Conservation (phyloP, 2,329 filamentous ascomycete species). For the Didymella exigua region DNA sequence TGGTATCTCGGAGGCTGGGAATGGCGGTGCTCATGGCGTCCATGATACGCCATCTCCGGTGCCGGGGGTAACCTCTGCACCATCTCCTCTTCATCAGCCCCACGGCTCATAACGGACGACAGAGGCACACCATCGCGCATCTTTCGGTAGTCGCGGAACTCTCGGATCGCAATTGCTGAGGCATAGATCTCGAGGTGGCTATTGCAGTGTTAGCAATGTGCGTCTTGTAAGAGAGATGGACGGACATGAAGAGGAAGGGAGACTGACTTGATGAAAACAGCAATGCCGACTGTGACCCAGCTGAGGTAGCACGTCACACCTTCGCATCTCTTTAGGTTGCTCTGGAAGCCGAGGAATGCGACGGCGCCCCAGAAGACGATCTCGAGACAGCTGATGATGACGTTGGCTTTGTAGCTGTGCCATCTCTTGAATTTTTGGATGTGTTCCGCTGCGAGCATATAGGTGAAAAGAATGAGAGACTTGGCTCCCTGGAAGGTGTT, state of each 20-base stretch:
- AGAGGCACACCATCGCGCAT: slow-evolving; percentile 17
- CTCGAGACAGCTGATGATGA: slow-evolving; percentile 51
- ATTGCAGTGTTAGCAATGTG: not conserved
- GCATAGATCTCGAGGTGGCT: slow-evolving; percentile 13
- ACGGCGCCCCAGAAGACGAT: slow-evolving; percentile 52
- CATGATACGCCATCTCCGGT: not conserved
- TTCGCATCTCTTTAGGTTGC: slow-evolving; percentile 22
- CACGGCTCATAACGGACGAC: slow-evolving; percentile 36
- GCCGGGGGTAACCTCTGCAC: not conserved
- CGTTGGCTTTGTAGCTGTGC: slow-evolving; percentile 50
- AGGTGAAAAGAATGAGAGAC: slow-evolving; percentile 50
- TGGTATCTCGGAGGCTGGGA: not conserved
- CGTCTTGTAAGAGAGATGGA: too few relatives aligned
- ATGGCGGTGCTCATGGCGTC: not conserved
- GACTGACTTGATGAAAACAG: slow-evolving; percentile 22
- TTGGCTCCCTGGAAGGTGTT: slow-evolving; percentile 42
- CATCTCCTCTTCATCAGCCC: slow-evolving; percentile 26
- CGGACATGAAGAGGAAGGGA: not conserved
- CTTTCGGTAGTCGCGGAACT: slow-evolving; percentile 17
- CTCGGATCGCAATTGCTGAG: slow-evolving; percentile 15
- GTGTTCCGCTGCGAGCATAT: slow-evolving; percentile 51
- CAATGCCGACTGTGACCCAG: slow-evolving; percentile 28
- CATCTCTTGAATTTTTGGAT: slow-evolving; percentile 42
- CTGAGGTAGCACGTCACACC: slow-evolving; percentile 26
- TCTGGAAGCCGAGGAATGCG: slow-evolving; percentile 35